phyloP scores from a whole-genome alignment of 305 asterid genomes.

The Plantago rigida region DNA sequence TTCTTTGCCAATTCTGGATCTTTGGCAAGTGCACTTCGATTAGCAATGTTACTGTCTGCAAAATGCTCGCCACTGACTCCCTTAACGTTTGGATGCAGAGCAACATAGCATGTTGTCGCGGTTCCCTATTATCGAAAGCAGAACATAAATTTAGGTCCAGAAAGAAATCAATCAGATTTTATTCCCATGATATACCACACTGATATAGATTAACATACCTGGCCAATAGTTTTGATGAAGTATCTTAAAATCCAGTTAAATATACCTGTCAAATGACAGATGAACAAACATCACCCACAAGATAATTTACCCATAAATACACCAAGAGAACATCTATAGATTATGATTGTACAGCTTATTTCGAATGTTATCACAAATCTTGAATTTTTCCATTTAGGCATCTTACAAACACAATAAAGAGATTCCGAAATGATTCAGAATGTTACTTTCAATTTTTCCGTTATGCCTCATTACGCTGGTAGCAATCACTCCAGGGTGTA shows the following conservation, averaged over 20 bases:
- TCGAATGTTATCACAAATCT: too few relatives aligned
- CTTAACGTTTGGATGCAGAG: slow-evolving; percentile 64
- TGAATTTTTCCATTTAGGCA: background rate
- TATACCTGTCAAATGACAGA: slow-evolving; percentile 33
- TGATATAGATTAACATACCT: slow-evolving; percentile 36
- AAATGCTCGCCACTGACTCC: slow-evolving; percentile 66
- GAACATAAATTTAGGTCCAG: slow-evolving; percentile 9
- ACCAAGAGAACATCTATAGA: background rate
- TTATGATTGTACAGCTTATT: background rate
- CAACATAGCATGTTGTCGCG: slow-evolving; percentile 72
- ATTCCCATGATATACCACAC: background rate
- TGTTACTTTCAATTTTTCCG: slow-evolving; percentile 43
- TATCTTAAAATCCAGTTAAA: slow-evolving; percentile 48
- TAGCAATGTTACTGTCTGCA: slow-evolving; percentile 40
- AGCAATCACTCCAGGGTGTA: slow-evolving; percentile 77
- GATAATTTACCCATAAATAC: background rate
- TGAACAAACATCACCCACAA: slow-evolving; percentile 6
- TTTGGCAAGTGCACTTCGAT: slow-evolving; percentile 30
- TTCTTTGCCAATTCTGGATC: slow-evolving; percentile 60
- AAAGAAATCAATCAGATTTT: background rate
- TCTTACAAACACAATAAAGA: background rate
- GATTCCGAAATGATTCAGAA: background rate
- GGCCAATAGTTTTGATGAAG: slow-evolving; percentile 50
- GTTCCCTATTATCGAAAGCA: slow-evolving; percentile 45
- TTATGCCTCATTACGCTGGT: slow-evolving; percentile 72